Percentiles rank a stretch among this genome's conserved stretches.
phyloP scores from a whole-genome alignment of 1,139 yeast species.

The Casaregolazyma suthepensis region DNA sequence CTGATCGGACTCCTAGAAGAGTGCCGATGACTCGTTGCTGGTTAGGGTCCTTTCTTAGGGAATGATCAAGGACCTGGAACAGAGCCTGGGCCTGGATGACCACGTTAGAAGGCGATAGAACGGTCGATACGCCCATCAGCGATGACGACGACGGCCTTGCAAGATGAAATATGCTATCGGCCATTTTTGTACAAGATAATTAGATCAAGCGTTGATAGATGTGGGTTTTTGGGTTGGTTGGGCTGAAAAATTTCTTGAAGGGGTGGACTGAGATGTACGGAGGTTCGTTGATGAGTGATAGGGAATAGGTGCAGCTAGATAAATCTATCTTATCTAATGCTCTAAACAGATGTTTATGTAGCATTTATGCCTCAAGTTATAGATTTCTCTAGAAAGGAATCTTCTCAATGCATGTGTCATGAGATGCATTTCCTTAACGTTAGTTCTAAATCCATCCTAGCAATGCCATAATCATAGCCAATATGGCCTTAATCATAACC shows the following conservation, averaged over 20 bases:
- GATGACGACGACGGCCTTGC: conserved; percentile 26
- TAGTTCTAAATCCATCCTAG: too few species aligned
- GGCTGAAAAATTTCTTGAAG: not conserved
- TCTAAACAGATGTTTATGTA: too few species aligned
- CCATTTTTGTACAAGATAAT: conserved; percentile 15
- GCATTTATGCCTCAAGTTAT: too few species aligned
- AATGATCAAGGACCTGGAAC: conserved; percentile 60
- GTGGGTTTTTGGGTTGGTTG: conserved; percentile 1
- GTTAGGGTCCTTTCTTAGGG: conserved; percentile 41
- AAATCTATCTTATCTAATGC: not conserved
- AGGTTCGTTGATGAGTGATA: not conserved
- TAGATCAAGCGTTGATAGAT: not conserved
- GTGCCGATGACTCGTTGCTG: conserved; percentile 75
- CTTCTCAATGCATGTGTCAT: too few species aligned
- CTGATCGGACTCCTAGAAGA: conserved; percentile 73
- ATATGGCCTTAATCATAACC: too few species aligned
- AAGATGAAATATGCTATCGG: conserved; percentile 26
- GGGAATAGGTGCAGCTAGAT: not conserved
- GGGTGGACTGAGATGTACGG: conserved; percentile 8
- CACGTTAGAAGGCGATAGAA: conserved; percentile 27
- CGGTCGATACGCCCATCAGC: conserved; percentile 24
- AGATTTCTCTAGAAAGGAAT: too few species aligned
- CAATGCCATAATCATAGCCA: too few species aligned
- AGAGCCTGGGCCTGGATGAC: conserved; percentile 56
- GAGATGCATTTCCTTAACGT: too few species aligned